Percentiles rank a stretch among this genome's conserved stretches.
phyloP scores from a whole-genome alignment of 768 basidiomycete genomes.

The Ramaria sp. region DNA sequence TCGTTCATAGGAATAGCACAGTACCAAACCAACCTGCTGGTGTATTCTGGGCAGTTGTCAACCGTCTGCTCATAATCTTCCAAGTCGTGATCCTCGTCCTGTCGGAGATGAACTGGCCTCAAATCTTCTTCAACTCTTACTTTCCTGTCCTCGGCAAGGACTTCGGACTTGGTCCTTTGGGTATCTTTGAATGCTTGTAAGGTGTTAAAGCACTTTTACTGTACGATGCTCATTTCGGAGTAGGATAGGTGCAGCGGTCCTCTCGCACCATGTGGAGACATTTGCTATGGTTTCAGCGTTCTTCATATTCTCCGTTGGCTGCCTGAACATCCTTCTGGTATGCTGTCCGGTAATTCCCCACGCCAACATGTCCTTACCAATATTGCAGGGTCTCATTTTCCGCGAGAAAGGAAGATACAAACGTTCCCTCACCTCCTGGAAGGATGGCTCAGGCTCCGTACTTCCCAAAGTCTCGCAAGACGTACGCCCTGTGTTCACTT shows the following conservation, averaged over 20 bases:
- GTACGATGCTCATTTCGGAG: background rate
- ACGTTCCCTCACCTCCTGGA: slow-evolving; percentile 55
- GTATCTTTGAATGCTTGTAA: slow-evolving; percentile 78
- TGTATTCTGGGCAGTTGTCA: slow-evolving; percentile 84
- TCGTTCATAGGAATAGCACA: slow-evolving; percentile 47
- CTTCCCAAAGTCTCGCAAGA: slow-evolving; percentile 2
- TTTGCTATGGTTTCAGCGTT: slow-evolving; percentile 89
- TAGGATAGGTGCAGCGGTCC: slow-evolving; percentile 39
- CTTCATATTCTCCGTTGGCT: slow-evolving; percentile 87
- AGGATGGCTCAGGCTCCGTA: slow-evolving; percentile 8
- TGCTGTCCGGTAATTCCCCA: slow-evolving; percentile 4
- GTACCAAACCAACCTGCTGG: slow-evolving; percentile 90
- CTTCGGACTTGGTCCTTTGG: slow-evolving; percentile 82
- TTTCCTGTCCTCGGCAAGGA: slow-evolving; percentile 78
- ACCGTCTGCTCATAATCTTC: slow-evolving; percentile 78
- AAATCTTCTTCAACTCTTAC: slow-evolving; percentile 67
- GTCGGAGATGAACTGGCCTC: slow-evolving; percentile 77
- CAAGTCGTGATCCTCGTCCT: slow-evolving; percentile 73
- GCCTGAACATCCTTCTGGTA: slow-evolving; percentile 66
- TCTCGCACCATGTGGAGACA: slow-evolving; percentile 60
- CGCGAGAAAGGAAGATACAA: slow-evolving; percentile 49
- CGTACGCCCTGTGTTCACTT: slow-evolving; percentile 2
- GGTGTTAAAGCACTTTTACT: slow-evolving; percentile 19
- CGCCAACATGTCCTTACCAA: background rate
- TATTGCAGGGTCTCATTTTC: slow-evolving; percentile 50